Evolutionary conservation across 768 basidiomycete species (phyloP), one percentile per base, ranked within the genome.

Genomic region (Suillus sp.): DNA sequence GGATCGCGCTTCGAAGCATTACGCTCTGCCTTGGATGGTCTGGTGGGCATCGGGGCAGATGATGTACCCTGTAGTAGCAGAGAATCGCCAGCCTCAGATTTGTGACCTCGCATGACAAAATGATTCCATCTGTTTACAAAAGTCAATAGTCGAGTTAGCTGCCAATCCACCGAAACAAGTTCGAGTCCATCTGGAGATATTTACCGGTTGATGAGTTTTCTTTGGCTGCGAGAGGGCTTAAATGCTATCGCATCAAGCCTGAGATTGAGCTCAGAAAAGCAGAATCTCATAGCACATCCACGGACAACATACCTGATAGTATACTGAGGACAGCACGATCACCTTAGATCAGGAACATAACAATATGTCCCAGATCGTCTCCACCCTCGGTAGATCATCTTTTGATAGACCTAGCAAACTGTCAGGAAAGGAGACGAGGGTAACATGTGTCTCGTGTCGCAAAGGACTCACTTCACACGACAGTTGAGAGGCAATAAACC

Each of bases 311-410:
- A 91, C 94, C 86, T 92, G 74, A 98, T 98, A 3, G 96, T 94
- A 72, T 97, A 96, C 67, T 95, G 92, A 1, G 96, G 93, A 72
- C 96, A 99, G 72, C 96, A 98, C 11, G 94, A 90, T 6, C 76
- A 73, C 65, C 79, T 83, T 75, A 96, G 79, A 74, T 96, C 88
- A 4, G 95, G 95, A 66, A 92, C 93, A 75, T 98, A 98, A 69
- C 93, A 88, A 76, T 88, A 95, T 34, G 78, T 80, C 77, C 92
- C 92, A 61, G 91, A 91, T 64, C 93, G 84, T 60, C 93, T 84
- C 92, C 92, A 95, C 30, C 92, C 92, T 22, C 88, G 82, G 75
- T 93, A 88, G 66, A 93, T 88, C 91, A 94, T 92, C 67, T 75
- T 79, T 70, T 93, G 91, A 74, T 94, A 94, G 22, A 81, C 82